A percentile compares a stretch with the other conserved stretches of the same genome.
These are phyloP conservation scores for Rhizopus delemar DNA, from an alignment of 371 early-diverging fungal genomes.

Conservation along the genomic window DNA sequence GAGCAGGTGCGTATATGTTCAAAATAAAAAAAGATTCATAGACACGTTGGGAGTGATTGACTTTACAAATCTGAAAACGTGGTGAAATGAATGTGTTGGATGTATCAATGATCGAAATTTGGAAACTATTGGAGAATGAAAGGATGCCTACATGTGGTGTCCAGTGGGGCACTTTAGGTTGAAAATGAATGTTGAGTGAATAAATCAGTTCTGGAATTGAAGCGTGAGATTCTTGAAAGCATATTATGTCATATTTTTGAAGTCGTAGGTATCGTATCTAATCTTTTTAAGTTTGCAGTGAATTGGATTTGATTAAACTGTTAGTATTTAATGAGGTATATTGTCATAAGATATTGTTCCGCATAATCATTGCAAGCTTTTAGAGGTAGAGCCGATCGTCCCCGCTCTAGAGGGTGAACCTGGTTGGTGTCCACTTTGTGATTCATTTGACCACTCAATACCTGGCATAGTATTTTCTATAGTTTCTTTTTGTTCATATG, in stretches of 20 bases:
- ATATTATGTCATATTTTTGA: slow-evolving; percentile 1
- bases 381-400: background rate
- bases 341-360: slow-evolving; percentile 2
- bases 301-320: slow-evolving; percentile 13
- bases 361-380: background rate
- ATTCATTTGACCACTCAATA: too few species aligned
- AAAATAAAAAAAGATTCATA: slow-evolving; percentile 8
- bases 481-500: too few species aligned
- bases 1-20: slow-evolving; percentile 14
- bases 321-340: slow-evolving; percentile 9
- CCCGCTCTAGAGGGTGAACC: background rate
- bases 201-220: background rate
- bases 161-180: background rate
- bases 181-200: slow-evolving; percentile 2
- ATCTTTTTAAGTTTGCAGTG: slow-evolving; percentile 1
- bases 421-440: background rate
- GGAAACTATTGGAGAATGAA: slow-evolving; percentile 1
- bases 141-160: slow-evolving; percentile 3
- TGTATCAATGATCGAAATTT: slow-evolving; percentile 5
- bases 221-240: slow-evolving; percentile 12
- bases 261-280: slow-evolving; percentile 5
- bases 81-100: background rate
- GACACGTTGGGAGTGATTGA: slow-evolving; percentile 3
- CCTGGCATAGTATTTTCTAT: too few species aligned
- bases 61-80: slow-evolving; percentile 2